A percentile compares a stretch with the other conserved stretches of the same genome.
Evolutionary conservation across 23 red algal genomes (phyloP).

Genomic region (Gracilaria domingensis): DNA sequence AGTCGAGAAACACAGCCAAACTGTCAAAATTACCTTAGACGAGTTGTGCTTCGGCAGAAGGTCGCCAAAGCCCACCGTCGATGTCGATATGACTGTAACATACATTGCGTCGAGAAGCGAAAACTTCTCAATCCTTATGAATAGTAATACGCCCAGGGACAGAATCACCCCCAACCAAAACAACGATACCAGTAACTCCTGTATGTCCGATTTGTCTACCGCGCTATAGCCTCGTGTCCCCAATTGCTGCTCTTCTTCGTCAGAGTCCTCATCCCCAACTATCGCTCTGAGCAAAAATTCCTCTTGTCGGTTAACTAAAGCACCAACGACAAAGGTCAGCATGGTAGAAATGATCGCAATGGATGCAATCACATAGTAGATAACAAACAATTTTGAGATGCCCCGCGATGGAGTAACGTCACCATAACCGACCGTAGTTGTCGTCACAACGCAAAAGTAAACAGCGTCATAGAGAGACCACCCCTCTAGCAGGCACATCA

Average conservation of each 20-base stretch:
- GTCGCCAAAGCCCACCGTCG: slow-evolving; percentile 81
- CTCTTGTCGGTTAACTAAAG: slow-evolving; percentile 68
- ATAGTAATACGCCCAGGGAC: slow-evolving; percentile 37
- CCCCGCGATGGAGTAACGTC: slow-evolving; percentile 69
- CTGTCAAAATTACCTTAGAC: slow-evolving; percentile 57
- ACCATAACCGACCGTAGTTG: slow-evolving; percentile 83
- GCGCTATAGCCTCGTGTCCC: not conserved
- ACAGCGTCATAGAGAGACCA: slow-evolving; percentile 60
- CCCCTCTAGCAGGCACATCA: slow-evolving; percentile 42
- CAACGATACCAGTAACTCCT: not conserved
- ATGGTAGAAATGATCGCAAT: slow-evolving; percentile 62
- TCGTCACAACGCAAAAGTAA: slow-evolving; percentile 74
- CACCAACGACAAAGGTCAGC: slow-evolving; percentile 42
- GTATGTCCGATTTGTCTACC: slow-evolving; percentile 46
- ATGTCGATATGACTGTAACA: slow-evolving; percentile 65
- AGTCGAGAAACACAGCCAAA: slow-evolving; percentile 82
- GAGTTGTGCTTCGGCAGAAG: slow-evolving; percentile 43
- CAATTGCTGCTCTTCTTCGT: slow-evolving; percentile 14
- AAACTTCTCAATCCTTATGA: slow-evolving; percentile 37
- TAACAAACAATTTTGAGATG: slow-evolving; percentile 65
- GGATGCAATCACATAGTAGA: slow-evolving; percentile 66
- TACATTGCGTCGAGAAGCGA: slow-evolving; percentile 69
- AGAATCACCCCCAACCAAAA: slow-evolving; percentile 27
- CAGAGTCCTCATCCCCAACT: slow-evolving; percentile 21
- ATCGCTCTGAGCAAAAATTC: slow-evolving; percentile 60